Conservation (phyloP, 306 rosid genomes). For the Quillaja saponaria region DNA sequence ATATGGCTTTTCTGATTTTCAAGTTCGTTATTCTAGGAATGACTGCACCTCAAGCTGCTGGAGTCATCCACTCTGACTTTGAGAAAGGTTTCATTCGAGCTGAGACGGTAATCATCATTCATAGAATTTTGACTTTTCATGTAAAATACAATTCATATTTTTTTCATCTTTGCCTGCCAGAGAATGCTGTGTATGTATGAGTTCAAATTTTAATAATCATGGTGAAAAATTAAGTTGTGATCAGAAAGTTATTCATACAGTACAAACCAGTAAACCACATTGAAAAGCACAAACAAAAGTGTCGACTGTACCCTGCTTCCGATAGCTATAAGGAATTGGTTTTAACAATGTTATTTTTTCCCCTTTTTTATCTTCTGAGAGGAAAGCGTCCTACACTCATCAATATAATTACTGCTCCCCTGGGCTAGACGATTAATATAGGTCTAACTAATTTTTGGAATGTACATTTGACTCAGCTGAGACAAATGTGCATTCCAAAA, state of each 20-base stretch:
- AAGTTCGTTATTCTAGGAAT: conserved; percentile 61
- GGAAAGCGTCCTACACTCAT: conserved; percentile 1
- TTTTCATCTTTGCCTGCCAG: too few relatives aligned
- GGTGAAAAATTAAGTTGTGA: too few relatives aligned
- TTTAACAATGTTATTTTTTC: neutral
- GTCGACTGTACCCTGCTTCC: neutral
- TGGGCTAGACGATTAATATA: conserved; percentile 7
- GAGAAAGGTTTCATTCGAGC: conserved; percentile 99
- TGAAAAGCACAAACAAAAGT: neutral
- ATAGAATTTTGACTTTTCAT: conserved; percentile 18
- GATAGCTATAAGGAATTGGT: neutral
- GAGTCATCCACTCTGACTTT: conserved; percentile 96
- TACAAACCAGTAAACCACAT: too few relatives aligned
- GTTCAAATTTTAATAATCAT: too few relatives aligned
- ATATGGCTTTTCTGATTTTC: conserved; percentile 29
- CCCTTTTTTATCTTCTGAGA: conserved; percentile 9
- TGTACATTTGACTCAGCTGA: conserved; percentile 1
- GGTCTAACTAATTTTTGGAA: too few relatives aligned
- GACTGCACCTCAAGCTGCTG: conserved; percentile 99
- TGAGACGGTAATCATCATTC: conserved; percentile 67
- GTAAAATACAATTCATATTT: neutral
- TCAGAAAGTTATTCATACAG: too few relatives aligned
- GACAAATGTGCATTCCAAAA: conserved; percentile 6
- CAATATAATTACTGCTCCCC: conserved; percentile 1
- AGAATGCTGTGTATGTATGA: too few relatives aligned